Percentiles rank a stretch among this genome's conserved stretches.
These are phyloP conservation scores for Leucocoprinus sp. DNA, from an alignment of 768 basidiomycete genomes.

Conservation along the genomic window DNA sequence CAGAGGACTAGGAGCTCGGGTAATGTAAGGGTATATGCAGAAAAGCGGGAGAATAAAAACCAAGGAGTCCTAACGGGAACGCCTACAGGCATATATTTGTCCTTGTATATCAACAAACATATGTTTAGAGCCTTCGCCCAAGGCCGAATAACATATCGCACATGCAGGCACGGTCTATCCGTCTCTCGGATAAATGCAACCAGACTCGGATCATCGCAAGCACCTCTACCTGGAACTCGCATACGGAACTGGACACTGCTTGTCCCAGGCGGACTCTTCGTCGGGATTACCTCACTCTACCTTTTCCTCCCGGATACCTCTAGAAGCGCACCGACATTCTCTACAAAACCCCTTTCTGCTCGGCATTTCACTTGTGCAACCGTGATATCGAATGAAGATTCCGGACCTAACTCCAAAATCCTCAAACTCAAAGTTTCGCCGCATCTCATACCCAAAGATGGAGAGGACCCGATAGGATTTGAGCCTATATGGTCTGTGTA, in stretches of 20 bases:
- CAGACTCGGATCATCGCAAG: neutral
- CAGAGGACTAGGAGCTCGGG: neutral
- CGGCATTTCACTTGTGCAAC: constrained; percentile 54
- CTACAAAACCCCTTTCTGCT: constrained; percentile 32
- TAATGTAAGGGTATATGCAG: constrained; percentile 5
- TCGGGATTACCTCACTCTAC: constrained; percentile 35
- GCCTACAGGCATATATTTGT: constrained; percentile 5
- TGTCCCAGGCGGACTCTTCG: constrained; percentile 29
- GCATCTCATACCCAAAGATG: constrained; percentile 24
- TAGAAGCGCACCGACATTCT: constrained; percentile 33
- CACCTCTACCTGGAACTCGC: neutral
- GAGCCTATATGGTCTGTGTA: constrained; percentile 66
- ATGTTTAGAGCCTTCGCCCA: neutral
- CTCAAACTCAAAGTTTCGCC: constrained; percentile 52
- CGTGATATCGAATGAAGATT: constrained; percentile 42
- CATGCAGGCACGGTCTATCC: neutral
- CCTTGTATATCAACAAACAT: neutral
- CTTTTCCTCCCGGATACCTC: constrained; percentile 44
- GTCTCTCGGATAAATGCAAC: neutral
- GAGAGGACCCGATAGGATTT: constrained; percentile 17
- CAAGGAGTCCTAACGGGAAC: neutral
- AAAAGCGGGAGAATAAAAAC: neutral
- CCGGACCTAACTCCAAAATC: constrained; percentile 54
- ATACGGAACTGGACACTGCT: constrained; percentile 13
- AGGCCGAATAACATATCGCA: neutral